phyloP scores from a whole-genome alignment of 2,329 filamentous ascomycete species.

The Aspergillus floridensis region DNA sequence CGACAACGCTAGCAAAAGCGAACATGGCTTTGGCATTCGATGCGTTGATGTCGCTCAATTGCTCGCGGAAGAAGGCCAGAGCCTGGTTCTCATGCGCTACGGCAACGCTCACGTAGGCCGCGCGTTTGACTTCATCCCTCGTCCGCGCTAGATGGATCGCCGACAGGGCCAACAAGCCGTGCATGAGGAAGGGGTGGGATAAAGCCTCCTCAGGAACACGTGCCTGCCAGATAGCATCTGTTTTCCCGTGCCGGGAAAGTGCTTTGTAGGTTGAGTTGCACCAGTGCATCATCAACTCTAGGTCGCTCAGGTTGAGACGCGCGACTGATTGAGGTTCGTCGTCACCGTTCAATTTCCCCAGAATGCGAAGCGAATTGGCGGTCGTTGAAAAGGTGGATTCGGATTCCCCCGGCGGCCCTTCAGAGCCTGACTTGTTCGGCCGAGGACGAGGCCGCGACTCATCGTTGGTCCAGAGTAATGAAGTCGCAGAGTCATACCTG shows the following conservation, averaged over 20 bases:
- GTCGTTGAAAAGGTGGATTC: constrained; percentile 12
- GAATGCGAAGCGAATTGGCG: constrained; percentile 25
- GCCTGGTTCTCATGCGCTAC: constrained; percentile 37
- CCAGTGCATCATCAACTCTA: constrained; percentile 45
- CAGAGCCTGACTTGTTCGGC: constrained; percentile 21
- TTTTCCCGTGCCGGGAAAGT: constrained; percentile 28
- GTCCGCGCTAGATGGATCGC: constrained; percentile 35
- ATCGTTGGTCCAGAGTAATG: constrained; percentile 34
- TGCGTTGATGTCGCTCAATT: constrained; percentile 31
- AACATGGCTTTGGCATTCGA: constrained; percentile 43
- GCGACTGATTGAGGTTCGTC: constrained; percentile 11
- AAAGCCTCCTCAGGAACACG: constrained; percentile 34
- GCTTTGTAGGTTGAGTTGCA: constrained; percentile 35
- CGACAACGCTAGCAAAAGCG: constrained; percentile 37
- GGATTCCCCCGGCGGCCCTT: constrained; percentile 15
- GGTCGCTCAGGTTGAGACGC: constrained; percentile 44
- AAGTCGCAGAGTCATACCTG: constrained; percentile 32
- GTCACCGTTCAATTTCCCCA: constrained; percentile 21
- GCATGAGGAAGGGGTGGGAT: constrained; percentile 36
- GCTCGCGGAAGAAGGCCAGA: constrained; percentile 35
- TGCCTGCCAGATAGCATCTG: constrained; percentile 35
- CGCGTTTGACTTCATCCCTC: constrained; percentile 22
- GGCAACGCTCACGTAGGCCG: constrained; percentile 35
- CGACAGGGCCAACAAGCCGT: constrained; percentile 36
- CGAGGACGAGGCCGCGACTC: constrained; percentile 16